Conservation (phyloP, 345 rosid genomes). For the Reutealis trisperma region DNA sequence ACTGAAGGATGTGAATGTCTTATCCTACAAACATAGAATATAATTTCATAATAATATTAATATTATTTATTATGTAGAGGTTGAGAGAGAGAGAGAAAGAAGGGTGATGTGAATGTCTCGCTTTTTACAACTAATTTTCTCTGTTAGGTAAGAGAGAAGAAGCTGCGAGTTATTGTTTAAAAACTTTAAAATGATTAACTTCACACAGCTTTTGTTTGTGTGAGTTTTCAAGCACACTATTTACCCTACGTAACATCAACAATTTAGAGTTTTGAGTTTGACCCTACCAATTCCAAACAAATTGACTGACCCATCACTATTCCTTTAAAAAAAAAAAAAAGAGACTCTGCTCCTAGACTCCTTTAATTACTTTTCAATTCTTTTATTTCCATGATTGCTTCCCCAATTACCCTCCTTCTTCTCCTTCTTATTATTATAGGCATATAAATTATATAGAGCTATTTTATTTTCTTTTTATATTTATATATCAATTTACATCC, state of each 20-base stretch:
- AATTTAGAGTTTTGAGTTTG: background rate
- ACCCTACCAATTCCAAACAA: constrained; percentile 1
- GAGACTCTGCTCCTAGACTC: background rate
- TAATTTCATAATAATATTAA: too few relatives aligned
- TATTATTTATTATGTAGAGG: too few relatives aligned
- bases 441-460: too few relatives aligned
- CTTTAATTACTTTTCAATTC: background rate
- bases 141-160: background rate
- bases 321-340: background rate
- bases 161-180: background rate
- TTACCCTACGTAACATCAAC: too few relatives aligned
- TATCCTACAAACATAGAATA: background rate
- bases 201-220: constrained; percentile 13
- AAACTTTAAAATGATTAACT: background rate
- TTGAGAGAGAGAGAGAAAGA: background rate
- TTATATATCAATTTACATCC: too few relatives aligned
- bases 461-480: too few relatives aligned
- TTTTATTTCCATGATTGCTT: background rate
- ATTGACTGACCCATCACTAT: background rate
- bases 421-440: too few relatives aligned
- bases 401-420: background rate
- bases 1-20: constrained; percentile 2
- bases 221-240: constrained; percentile 17
- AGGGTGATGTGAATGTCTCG: background rate
- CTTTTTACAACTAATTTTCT: background rate